Evolutionary conservation across 1,139 yeast genomes (phyloP), one percentile per base, ranked within the genome.

Genomic region (Debaryomyces psychrophilus): DNA sequence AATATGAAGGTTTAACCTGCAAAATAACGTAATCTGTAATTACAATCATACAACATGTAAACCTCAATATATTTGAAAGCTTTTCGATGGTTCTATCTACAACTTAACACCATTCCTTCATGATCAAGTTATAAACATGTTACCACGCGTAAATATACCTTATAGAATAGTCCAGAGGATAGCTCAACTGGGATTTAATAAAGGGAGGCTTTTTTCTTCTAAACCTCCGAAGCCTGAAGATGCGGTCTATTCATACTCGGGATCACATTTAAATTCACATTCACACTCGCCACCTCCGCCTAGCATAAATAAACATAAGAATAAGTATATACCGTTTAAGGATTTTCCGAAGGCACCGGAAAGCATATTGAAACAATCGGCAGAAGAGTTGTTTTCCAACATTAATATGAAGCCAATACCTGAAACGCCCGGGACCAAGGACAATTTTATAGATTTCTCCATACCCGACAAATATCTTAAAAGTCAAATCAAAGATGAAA

Each of bases 271-370:
- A 36, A 41, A 14, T 18, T 40, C 40, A n/a, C 31, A 35, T 28
- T 33, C 42, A 33, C 43, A 23, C 25, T 28, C 41, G 36, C 26
- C 27, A 29, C 25, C 35, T 17, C 41, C 26, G 20, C 44, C 46
- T 46, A 22, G 44, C 37, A 27, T 38, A 17, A 31, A 37, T 12
- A 36, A 36, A 20, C 44, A 31, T 5, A 29, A 25, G 26, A 31
- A 33, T 4, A 51, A 51, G 12, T 64, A 58, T 47, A 54, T 69
- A 17, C 60, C 71, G 1, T 61, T 67, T 33, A 53, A 57, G 38
- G 55, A 60, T 38, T 69, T 70, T 44, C 75, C 75, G 9, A 58
- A 59, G 45, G 65, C 65, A 2, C 72, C 74, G 0, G 56, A 56
- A 12, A 39, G 51, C n/a, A 46, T 63, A 31, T 46, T 53, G 11